These are phyloP conservation scores for Penicillium carneum DNA, from an alignment of 2,329 filamentous ascomycete species.

Conservation along the genomic window DNA sequence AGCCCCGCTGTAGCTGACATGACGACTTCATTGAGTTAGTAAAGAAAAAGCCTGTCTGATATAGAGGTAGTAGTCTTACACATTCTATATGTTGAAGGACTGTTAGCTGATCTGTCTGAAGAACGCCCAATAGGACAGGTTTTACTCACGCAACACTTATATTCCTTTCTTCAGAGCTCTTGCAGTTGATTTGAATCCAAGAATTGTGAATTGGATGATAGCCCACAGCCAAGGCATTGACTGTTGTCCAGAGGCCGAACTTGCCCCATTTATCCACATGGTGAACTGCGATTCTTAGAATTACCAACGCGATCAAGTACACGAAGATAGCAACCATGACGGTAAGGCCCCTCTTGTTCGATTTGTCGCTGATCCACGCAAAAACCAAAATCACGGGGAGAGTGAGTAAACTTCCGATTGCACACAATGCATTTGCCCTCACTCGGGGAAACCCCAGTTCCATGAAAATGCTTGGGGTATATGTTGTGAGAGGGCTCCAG, in stretches of 20 bases:
- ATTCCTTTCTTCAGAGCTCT: slow-evolving; percentile 56
- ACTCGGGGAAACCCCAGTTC: slow-evolving; percentile 57
- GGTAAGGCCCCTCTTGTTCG: slow-evolving; percentile 53
- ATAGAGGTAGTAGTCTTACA: slow-evolving; percentile 27
- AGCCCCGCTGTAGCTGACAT: slow-evolving; percentile 61
- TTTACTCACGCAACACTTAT: slow-evolving; percentile 58
- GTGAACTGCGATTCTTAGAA: slow-evolving; percentile 53
- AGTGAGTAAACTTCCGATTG: slow-evolving; percentile 53
- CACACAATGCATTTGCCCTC: slow-evolving; percentile 58
- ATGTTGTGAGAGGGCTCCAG: slow-evolving; percentile 61
- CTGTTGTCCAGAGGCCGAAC: slow-evolving; percentile 60
- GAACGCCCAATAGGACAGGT: not conserved
- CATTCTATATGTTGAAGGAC: slow-evolving; percentile 45
- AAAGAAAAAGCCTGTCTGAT: not conserved
- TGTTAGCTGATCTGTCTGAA: slow-evolving; percentile 13
- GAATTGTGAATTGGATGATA: slow-evolving; percentile 64
- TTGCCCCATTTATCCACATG: slow-evolving; percentile 58
- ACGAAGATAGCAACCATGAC: slow-evolving; percentile 57
- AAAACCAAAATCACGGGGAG: slow-evolving; percentile 59
- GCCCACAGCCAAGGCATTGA: slow-evolving; percentile 61
- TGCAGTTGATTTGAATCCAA: slow-evolving; percentile 62
- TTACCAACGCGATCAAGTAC: slow-evolving; percentile 57
- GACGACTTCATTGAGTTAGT: slow-evolving; percentile 41
- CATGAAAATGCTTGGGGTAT: slow-evolving; percentile 53
- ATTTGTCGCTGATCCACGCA: slow-evolving; percentile 58